A percentile compares a stretch with the other conserved stretches of the same genome.
These are phyloP conservation scores for Boletus rubropictus DNA, from an alignment of 768 basidiomycete species.

Conservation along the genomic window DNA sequence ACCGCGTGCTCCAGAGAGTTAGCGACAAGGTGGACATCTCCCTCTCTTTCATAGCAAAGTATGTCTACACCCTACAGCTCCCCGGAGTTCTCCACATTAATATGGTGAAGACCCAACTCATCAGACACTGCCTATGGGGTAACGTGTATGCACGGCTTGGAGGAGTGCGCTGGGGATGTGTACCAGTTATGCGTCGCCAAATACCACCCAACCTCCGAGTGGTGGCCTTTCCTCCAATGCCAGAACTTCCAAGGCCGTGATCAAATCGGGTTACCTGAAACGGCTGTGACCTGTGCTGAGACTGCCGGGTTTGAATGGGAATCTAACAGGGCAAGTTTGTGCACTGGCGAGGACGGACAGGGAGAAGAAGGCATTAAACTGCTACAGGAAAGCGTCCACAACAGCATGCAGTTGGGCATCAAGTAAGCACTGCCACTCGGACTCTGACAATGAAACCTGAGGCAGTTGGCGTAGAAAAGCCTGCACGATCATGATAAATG, in stretches of 20 bases:
- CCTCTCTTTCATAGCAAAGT: constrained; percentile 73
- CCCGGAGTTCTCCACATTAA: constrained; percentile 9
- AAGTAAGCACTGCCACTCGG: constrained; percentile 38
- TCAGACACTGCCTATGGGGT: constrained; percentile 71
- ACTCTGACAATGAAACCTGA: constrained; percentile 6
- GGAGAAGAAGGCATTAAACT: constrained; percentile 60
- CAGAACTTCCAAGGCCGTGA: constrained; percentile 61
- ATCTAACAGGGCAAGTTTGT: constrained; percentile 46
- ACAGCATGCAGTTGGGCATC: constrained; percentile 45
- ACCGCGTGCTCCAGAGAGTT: constrained; percentile 60
- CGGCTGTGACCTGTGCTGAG: constrained; percentile 61
- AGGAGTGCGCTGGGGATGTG: constrained; percentile 85
- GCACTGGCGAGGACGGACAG: constrained; percentile 56
- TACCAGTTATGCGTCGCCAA: constrained; percentile 80
- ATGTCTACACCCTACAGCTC: constrained; percentile 27
- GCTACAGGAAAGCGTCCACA: constrained; percentile 52
- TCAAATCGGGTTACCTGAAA: constrained; percentile 58
- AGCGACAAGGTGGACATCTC: constrained; percentile 60
- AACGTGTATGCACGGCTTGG: constrained; percentile 70
- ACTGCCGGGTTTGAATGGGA: constrained; percentile 67
- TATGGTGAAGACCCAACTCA: constrained; percentile 46
- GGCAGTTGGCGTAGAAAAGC: constrained; percentile 52
- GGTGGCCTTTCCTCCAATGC: constrained; percentile 84
- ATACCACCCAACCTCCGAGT: constrained; percentile 47
- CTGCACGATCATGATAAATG: constrained; percentile 80